Conservation (phyloP, 2,329 filamentous ascomycete species). For the Atkinsonella texensis region DNA sequence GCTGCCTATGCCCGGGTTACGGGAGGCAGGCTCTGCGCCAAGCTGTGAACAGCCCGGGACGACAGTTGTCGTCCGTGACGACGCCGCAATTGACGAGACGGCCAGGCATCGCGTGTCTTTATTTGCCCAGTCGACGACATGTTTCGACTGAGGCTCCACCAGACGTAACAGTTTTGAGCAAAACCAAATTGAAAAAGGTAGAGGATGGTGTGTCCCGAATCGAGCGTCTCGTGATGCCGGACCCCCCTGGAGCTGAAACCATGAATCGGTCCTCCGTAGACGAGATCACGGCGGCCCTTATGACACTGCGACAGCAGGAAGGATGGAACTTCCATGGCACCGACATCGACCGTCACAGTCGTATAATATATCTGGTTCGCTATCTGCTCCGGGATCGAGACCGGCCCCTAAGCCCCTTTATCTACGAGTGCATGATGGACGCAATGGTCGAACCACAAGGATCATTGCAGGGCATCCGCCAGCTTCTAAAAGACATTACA, state of each 20-base stretch:
- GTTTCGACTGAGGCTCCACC: background rate
- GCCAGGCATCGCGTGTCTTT: background rate
- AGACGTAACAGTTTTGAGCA: background rate
- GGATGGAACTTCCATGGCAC: constrained; percentile 10
- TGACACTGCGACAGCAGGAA: constrained; percentile 13
- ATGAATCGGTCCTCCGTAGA: constrained; percentile 11
- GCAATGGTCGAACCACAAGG: constrained; percentile 58
- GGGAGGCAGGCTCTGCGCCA: constrained; percentile 26
- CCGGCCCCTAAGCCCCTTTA: constrained; percentile 40
- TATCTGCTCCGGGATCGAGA: constrained; percentile 45
- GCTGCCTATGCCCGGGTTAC: constrained; percentile 48
- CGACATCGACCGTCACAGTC: constrained; percentile 14
- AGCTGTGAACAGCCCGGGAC: constrained; percentile 14
- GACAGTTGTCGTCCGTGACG: constrained; percentile 1
- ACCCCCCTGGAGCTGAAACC: constrained; percentile 10
- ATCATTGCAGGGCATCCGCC: constrained; percentile 49
- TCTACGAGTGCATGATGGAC: constrained; percentile 66
- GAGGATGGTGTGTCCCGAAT: constrained; percentile 1
- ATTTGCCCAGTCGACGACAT: background rate
- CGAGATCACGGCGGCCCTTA: constrained; percentile 17
- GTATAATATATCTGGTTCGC: constrained; percentile 35
- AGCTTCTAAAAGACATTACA: constrained; percentile 63
- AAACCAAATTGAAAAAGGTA: background rate
- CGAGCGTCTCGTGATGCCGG: constrained; percentile 10
- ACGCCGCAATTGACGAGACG: constrained; percentile 1